Evolutionary conservation across 768 basidiomycete species (phyloP).

Genomic region (Boletus vinaceobasis): DNA sequence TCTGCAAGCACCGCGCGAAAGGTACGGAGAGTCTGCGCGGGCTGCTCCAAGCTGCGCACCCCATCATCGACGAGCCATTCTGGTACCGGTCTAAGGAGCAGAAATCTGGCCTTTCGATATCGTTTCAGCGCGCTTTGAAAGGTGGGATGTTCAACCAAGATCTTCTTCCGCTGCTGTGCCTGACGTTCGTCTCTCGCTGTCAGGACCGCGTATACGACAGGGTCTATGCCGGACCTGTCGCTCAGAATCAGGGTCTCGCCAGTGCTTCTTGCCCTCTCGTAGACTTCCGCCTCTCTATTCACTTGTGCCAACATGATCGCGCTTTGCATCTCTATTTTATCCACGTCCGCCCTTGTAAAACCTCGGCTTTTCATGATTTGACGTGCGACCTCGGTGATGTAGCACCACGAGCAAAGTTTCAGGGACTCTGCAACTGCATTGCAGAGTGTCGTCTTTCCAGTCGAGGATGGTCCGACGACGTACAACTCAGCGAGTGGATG

Average conservation of each 20-base stretch:
- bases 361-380: constrained; percentile 51
- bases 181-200: constrained; percentile 39
- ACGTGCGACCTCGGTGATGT: constrained; percentile 62
- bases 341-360: constrained; percentile 50
- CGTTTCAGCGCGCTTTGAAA: constrained; percentile 41
- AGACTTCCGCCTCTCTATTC: constrained; percentile 36
- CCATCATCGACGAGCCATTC: constrained; percentile 68
- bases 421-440: constrained; percentile 45
- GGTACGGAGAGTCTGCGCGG: constrained; percentile 36
- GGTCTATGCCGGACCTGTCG: constrained; percentile 65
- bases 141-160: constrained; percentile 34
- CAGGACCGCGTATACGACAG: constrained; percentile 58
- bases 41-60: constrained; percentile 52
- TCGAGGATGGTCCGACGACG: constrained; percentile 57
- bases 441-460: constrained; percentile 71
- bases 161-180: constrained; percentile 31
- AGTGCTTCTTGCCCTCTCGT: constrained; percentile 11
- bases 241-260: constrained; percentile 41
- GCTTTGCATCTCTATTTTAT: constrained; percentile 55
- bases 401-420: constrained; percentile 35
- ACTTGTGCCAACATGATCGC: constrained; percentile 61
- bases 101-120: constrained; percentile 48
- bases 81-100: constrained; percentile 51
- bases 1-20: constrained; percentile 40
- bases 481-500: constrained; percentile 31